Evolutionary conservation across 2,329 filamentous ascomycete species (phyloP), one percentile per base, ranked within the genome.

Genomic region (Triangularia verruculosa): DNA sequence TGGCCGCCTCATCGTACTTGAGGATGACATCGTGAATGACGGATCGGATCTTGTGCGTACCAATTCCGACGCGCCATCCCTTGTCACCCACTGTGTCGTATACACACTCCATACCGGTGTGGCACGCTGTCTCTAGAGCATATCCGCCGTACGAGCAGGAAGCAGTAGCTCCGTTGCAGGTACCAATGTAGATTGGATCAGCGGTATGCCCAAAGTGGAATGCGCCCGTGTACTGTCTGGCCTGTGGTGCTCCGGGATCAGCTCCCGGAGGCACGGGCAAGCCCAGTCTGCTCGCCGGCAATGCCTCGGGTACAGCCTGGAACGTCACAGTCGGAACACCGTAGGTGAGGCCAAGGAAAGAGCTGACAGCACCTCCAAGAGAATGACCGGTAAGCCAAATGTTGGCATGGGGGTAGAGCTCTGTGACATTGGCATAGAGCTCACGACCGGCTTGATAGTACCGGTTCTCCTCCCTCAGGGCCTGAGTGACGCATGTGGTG

Each of bases 201-300:
- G 95, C 95, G 0, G 93, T 98, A 72, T 98, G 93, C 3, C 95
- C 95, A 74, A 97, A 94, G 75, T 99, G 95, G 73, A 88, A 96
- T 0, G 90, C 83, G 12, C 92, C 93, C 0, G 92, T 96, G 71
- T 87, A 84, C 64, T 86, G 78, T 51, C 92, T 83, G 39, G 85
- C 83, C 72, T 96, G 92, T 28, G 92, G 89, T 30, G 85, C 82
- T 51, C 84, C 81, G 24, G 92, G 84, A 71, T 93, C 84, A 54
- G 89, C 82, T 24, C 91, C 91, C 0, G 94, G 94, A 12, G 95
- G 94, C 0, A 88, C 84, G 0, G 94, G 94, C 7, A 99, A 84
- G 22, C 93, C 95, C 0, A 99, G 83, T 25, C 95, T 88, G 59
- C 86, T 86, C 7, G 92, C 93, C 3, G 95, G 89, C 64, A 98